These are phyloP conservation scores for Auriculariales sp. DNA, from an alignment of 768 basidiomycete species.

Conservation along the genomic window DNA sequence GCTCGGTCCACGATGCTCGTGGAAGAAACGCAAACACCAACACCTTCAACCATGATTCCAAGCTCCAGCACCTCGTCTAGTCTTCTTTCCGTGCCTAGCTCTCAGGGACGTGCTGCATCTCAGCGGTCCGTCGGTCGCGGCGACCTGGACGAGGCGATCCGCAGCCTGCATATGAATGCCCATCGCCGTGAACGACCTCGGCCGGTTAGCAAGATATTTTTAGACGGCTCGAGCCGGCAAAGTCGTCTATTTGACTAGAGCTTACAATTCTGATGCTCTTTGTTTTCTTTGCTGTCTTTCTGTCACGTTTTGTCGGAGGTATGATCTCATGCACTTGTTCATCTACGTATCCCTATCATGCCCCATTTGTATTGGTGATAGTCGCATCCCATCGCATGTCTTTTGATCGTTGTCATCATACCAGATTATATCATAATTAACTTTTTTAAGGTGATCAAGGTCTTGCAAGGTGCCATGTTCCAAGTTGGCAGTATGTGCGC, in stretches of 20 bases:
- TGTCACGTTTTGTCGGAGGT: too few relatives aligned
- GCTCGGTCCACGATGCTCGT: slow-evolving; percentile 8
- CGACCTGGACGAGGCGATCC: slow-evolving; percentile 72
- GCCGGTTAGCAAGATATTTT: slow-evolving; percentile 66
- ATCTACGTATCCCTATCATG: too few relatives aligned
- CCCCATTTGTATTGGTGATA: too few relatives aligned
- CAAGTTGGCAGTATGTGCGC: too few relatives aligned
- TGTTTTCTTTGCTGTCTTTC: too few relatives aligned
- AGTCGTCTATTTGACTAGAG: slow-evolving; percentile 15
- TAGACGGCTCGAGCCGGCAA: slow-evolving; percentile 36
- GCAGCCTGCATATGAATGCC: slow-evolving; percentile 54
- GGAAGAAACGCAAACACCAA: slow-evolving; percentile 7
- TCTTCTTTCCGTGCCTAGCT: slow-evolving; percentile 13
- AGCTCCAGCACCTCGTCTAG: neutral
- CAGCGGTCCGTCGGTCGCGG: slow-evolving; percentile 54
- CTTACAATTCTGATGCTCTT: too few relatives aligned
- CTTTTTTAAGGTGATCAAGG: too few relatives aligned
- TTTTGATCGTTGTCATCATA: too few relatives aligned
- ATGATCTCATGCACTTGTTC: too few relatives aligned
- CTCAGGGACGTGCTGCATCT: slow-evolving; percentile 28
- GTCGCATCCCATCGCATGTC: too few relatives aligned
- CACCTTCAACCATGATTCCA: slow-evolving; percentile 10
- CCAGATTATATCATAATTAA: too few relatives aligned
- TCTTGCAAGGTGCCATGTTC: too few relatives aligned
- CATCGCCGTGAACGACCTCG: slow-evolving; percentile 37